Base-by-base conservation (phyloP, 768 basidiomycete species). In the Podaxis rugospora region DNA sequence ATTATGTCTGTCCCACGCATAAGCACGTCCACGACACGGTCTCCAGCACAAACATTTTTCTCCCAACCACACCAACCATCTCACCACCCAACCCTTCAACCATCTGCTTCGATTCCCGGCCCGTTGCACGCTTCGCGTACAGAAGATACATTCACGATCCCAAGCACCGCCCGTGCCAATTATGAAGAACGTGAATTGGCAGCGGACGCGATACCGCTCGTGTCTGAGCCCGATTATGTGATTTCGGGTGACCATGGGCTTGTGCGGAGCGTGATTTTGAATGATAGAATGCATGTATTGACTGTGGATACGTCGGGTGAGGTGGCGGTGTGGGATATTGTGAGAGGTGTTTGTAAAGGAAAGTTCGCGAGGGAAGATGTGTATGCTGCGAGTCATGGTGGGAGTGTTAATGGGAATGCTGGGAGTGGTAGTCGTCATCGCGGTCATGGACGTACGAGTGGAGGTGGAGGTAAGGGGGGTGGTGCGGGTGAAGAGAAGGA, bases 261-360 rank as follows among this genome's bases (percentile, higher is more conserved):
- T 23, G 88, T 97, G 52, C 81, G 95, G 36, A 88, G 86, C 5
- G 75, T 91, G 44, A 77, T 96, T 51, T 75, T 98, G 44, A 97
- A 93, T 71, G 93, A 98, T 69, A 82, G 92, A 62, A 79, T 93
- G 65, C 95, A 98, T 68, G 93, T 90, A 18, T 76, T 99, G 47
- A 94, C 93, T 0, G 88, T 97, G 44, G 90, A 98, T 68, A 96
- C 93, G 0, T 80, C 83, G 1, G 94, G 95, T 4, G 87, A 91
- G 66, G 88, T 98, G 10, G 91, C 89, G 0, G 88, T 93, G 5
- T 99, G 96, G 96, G 90, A 98, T 75, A 85, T 99, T 61, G 82
- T 95, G 10, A 80, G 87, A 1, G 88, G 89, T 0, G 61, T 76
- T 1, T 98, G 95, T 72, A 71, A 87, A 3, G 96, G 96, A 1